A percentile compares a stretch with the other conserved stretches of the same genome.
phyloP scores from a whole-genome alignment of 2,329 filamentous ascomycete species.

The Monilinia vaccinii-corymbosi region DNA sequence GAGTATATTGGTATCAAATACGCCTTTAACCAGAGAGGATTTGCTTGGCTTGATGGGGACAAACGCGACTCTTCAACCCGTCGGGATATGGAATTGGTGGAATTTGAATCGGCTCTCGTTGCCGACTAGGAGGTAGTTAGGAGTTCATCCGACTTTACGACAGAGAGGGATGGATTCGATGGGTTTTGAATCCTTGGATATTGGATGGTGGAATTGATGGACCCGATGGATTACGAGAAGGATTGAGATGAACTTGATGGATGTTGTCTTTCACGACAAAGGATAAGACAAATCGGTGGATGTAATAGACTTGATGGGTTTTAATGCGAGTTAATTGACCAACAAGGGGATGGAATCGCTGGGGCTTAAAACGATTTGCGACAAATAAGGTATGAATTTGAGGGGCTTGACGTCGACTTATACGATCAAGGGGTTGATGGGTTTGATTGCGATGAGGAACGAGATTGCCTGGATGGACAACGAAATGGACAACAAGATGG shows the following conservation, averaged over 20 bases:
- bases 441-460: too few species aligned
- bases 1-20: not conserved
- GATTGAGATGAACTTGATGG: not conserved
- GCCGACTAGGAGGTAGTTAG: too few species aligned
- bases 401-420: rapidly evolving
- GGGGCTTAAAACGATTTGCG: too few species aligned
- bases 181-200: too few species aligned
- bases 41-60: not conserved
- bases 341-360: not conserved
- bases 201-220: too few species aligned
- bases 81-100: not conserved
- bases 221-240: not conserved
- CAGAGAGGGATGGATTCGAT: too few species aligned
- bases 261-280: too few species aligned
- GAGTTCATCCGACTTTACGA: too few species aligned
- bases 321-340: not conserved
- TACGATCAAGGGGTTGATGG: not conserved
- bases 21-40: not conserved
- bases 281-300: too few species aligned
- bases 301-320: not conserved
- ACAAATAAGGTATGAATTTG: not conserved
- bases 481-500: too few species aligned
- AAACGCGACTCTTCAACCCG: not conserved
- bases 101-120: not conserved
- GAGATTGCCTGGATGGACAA: too few species aligned